These are phyloP conservation scores for Cichorium intybus DNA, from an alignment of 140 eudicot genomes.

Conservation along the genomic window DNA sequence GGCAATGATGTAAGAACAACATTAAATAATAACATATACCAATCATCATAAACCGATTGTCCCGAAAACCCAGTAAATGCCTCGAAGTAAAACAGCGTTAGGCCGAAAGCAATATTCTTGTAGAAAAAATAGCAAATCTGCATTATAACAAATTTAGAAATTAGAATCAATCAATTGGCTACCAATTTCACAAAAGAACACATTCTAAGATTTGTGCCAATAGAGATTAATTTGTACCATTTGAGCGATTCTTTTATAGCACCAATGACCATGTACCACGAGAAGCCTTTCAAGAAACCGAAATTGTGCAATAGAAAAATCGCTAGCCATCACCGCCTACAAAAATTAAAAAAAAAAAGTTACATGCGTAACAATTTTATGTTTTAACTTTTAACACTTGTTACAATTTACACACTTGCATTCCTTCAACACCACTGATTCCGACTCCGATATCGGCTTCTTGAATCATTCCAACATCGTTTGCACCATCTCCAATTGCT, in stretches of 20 bases:
- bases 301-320: conserved; percentile 93
- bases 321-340: conserved; percentile 99
- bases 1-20: conserved; percentile 96
- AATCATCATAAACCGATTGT: conserved; percentile 87
- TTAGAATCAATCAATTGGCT: conserved; percentile 7
- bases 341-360: conserved; percentile 34
- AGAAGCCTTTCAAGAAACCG: conserved; percentile 92
- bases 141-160: background rate
- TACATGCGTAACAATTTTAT: conserved; percentile 12
- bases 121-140: conserved; percentile 99
- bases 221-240: conserved; percentile 48
- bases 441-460: conserved; percentile 99
- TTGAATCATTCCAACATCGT: conserved; percentile 99
- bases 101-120: conserved; percentile 95
- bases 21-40: conserved; percentile 86
- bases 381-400: background rate
- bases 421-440: conserved; percentile 97
- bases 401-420: conserved; percentile 81
- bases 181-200: background rate
- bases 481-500: conserved; percentile 99
- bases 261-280: conserved; percentile 99
- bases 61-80: conserved; percentile 93
- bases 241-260: conserved; percentile 97
- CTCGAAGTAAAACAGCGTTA: conserved; percentile 94
- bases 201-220: background rate